Evolutionary conservation across 1,139 yeast genomes (phyloP).

Genomic region (Saccharomyces uvarum): DNA sequence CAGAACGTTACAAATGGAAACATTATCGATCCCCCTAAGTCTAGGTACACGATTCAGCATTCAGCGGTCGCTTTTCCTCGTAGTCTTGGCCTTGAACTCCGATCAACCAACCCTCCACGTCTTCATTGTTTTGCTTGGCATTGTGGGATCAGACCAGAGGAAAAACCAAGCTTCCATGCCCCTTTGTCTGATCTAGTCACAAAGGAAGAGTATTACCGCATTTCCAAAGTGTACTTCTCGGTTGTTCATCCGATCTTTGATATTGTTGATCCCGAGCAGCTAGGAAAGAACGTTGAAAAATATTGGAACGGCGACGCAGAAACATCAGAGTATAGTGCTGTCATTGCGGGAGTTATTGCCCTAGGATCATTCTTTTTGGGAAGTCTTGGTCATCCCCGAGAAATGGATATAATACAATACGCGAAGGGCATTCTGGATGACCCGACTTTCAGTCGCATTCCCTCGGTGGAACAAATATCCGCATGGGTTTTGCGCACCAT

Average conservation of each 20-base stretch:
- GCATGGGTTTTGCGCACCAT: conserved; percentile 11
- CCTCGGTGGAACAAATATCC: conserved; percentile 8
- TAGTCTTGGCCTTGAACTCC: conserved; percentile 9
- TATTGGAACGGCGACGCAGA: conserved; percentile 4
- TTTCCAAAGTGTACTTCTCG: conserved; percentile 3
- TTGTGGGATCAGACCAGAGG: conserved; percentile 10
- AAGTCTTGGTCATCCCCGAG: conserved; percentile 9
- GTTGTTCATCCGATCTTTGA: conserved; percentile 10
- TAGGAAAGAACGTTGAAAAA: neutral
- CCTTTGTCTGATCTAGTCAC: conserved; percentile 3
- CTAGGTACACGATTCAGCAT: conserved; percentile 5
- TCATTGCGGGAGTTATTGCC: conserved; percentile 9
- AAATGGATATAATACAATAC: conserved; percentile 8
- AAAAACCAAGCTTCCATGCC: conserved; percentile 3
- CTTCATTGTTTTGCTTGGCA: conserved; percentile 11
- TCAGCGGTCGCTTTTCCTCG: conserved; percentile 12
- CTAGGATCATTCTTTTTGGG: conserved; percentile 11
- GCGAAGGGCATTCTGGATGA: conserved; percentile 8
- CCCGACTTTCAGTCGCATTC: conserved; percentile 9
- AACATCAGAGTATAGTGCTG: conserved; percentile 8
- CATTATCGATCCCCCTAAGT: conserved; percentile 5
- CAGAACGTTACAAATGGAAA: neutral
- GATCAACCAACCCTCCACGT: conserved; percentile 11
- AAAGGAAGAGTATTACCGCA: conserved; percentile 6
- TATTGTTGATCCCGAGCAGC: conserved; percentile 4